Evolutionary conservation across 257 asterid genomes (phyloP), one percentile per base, ranked within the genome.

Genomic region (Orobanche coerulescens): DNA sequence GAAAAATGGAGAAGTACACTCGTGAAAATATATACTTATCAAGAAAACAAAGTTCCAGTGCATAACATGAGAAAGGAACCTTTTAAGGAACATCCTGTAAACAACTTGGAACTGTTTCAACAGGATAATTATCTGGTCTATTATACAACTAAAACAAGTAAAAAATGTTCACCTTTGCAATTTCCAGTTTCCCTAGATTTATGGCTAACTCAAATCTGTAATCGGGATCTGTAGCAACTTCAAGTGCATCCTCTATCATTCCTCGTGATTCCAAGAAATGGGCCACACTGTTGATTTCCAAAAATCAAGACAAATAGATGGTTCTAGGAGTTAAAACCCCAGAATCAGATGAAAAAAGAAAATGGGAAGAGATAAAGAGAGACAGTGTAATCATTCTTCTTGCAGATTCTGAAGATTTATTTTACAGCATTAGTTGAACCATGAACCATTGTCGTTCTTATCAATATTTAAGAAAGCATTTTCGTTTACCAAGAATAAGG

Each of bases 241-340:
- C 93, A 63, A 93, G 75, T 48, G 98, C 98, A 56, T 89, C 95
- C 77, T 78, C 92, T 53, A 79, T 75, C 95, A 89, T 93, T 62
- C 90, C 98, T 37, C 98, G 88, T 46, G 98, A 93, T 71, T 93
- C 97, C 85, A 90, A 79, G 85, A 90, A 90, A 69, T 69, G 95
- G 37, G 95, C 97, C 67, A 90, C 97, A 79, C 97, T 90, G 66
- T 30, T 16, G 42, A 65, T 49, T 20, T 40, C 31, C 22, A 37
- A 64, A 14, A 74, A 64, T 47, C 70, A 69, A 65, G 46, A 22
- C 24, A 61, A 57, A 50, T 25, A 31, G 30, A 25, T 40, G 13
- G 51, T 39, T 57, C 12, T 33, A 40, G 19, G 31, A 58, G 19
- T 36, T 40, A 3, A 9, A 1, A 51, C 11, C 52, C 55, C 55